Evolutionary conservation across 108 stramenopile species (phyloP), one percentile per base, ranked within the genome.

Genomic region (Skeletonema costatum): DNA sequence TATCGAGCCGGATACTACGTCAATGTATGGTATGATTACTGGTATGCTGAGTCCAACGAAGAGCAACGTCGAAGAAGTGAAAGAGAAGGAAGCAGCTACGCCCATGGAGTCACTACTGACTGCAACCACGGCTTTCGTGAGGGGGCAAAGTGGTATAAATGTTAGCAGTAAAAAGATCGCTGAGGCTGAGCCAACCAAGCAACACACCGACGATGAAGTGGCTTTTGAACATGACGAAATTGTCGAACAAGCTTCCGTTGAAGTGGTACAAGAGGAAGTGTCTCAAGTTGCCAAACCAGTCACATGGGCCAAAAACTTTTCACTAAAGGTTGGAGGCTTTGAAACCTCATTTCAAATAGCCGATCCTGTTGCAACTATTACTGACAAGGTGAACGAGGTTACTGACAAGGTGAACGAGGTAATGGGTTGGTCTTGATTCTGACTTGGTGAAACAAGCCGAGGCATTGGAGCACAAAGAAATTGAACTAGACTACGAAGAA

Each of bases 281-380:
- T 2, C n/a, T 42, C 16, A 2, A 1, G 29, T 31, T n/a, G 16
- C 44, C 16, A 46, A 46, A n/a, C 16, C 3, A 46, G 44, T 19
- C 29, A 75, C 66, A 64, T 82, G 81, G 81, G 71, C 58, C 38
- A 82, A 82, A 48, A 82, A 76, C 30, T 71, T 82, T 36, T 82
- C 75, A 35, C 14, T 82, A 21, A 76, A 74, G 38, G 75, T 82
- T 36, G 81, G 62, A 8, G 75, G 81, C 25, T 82, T 75, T 61
- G 75, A 76, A 39, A 82, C 75, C 25, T 76, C 81, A 10, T 82
- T 82, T 36, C 66, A 75, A 9, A 60, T 82, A 60, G 63, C 39
- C 16, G 81, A 82, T 50, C 81, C 81, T 36, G 71, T 76, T 64
- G n/a, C 66, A 8, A 70, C 70, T 70, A 50, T 81, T 19, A 56